Evolutionary conservation across 257 asterid genomes (phyloP).

Genomic region (Rhazya stricta): DNA sequence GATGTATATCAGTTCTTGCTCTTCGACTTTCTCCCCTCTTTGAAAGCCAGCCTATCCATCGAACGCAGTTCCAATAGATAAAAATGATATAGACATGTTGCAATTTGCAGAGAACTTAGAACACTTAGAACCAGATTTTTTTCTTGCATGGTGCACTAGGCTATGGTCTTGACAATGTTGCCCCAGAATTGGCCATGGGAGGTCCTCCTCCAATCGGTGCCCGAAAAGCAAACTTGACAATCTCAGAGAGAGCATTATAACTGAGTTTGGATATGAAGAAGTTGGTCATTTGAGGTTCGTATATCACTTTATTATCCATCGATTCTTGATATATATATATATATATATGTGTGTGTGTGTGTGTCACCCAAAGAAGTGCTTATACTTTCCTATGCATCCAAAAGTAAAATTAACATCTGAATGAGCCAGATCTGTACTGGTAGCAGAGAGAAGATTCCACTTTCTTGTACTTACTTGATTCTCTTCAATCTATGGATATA

Average conservation of each 20-base stretch:
- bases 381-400: too few relatives aligned
- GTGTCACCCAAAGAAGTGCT: too few relatives aligned
- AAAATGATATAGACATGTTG: constrained; percentile 25
- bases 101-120: constrained; percentile 43
- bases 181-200: constrained; percentile 29
- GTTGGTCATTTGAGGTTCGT: constrained; percentile 34
- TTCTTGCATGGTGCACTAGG: constrained; percentile 36
- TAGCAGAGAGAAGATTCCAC: too few relatives aligned
- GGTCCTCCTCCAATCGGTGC: constrained; percentile 49
- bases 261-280: constrained; percentile 26
- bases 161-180: constrained; percentile 36
- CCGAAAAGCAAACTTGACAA: constrained; percentile 35
- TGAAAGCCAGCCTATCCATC: background rate
- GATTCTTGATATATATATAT: too few relatives aligned
- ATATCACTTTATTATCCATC: background rate
- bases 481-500: background rate
- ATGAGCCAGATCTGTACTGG: too few relatives aligned
- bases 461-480: background rate
- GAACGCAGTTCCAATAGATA: background rate
- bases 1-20: background rate
- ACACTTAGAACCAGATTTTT: constrained; percentile 33
- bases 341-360: too few relatives aligned
- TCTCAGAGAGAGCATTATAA: constrained; percentile 6
- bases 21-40: background rate
- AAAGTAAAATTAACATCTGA: too few relatives aligned